Base-by-base conservation (phyloP, 192 early-diverging fungal genomes). In the Entomortierella beljakovae region DNA sequence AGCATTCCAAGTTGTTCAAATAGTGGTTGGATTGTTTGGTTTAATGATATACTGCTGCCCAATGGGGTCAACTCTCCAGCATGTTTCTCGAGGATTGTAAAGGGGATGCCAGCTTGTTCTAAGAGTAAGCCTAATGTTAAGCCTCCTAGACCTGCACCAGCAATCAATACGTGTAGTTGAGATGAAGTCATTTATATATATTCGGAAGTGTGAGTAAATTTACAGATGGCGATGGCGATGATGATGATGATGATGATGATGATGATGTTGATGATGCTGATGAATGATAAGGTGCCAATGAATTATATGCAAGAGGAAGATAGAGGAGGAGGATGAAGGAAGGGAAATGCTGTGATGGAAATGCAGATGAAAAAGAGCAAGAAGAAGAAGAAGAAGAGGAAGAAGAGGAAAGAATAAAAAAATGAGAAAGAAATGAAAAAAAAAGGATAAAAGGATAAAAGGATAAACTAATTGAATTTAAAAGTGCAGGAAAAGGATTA, bases 1-100 rank as follows among this genome's bases (percentile, higher is more conserved):
- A 75, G 26, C 57, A 75, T 66, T 4, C 72, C 72, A 2, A 75
- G 38, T 32, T 75, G 72, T 32, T 75, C 72, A 43, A 75, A 52
- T 16, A 75, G 50, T 1, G 72, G 72, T 22, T 75, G 72, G 50
- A 75, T 66, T 1, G 72, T 23, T 22, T 75, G 72, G 33, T 68
- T 75, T 1, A 75, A 22, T 1, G 64, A 68, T 18, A 75, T 75
- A 50, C 72, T 75, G 57, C 72, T 75, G 16, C 72, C 72, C 20
- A 68, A 20, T 31, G 72, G 72, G 23, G 46, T 62, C 8, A 75
- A 52, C 2, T 57, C 58, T 10, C 72, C 69, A 7, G 64, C 57
- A 16, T 66, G 72, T 25, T 75, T 75, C 33, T 75, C 72, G 35
- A 75, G 57, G 52, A 75, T 67, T 6, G 18, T 55, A 52, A 53